Conservation (phyloP, 495 filamentous ascomycete species). For the Pseudevernia furfuracea region DNA sequence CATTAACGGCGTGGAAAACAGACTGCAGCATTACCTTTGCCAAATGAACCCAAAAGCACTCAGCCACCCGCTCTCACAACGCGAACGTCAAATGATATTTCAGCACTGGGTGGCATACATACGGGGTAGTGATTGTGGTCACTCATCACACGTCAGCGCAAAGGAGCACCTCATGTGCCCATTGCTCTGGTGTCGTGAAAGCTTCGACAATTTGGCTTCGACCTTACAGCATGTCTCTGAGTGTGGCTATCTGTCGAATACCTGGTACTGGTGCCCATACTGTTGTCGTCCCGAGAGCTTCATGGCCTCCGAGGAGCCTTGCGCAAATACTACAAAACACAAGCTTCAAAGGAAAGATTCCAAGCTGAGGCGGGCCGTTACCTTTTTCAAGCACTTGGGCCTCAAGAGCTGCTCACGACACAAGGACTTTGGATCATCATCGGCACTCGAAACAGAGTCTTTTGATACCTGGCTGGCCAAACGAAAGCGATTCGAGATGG, state of each 20-base stretch:
- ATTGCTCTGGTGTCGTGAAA: slow-evolving; percentile 19
- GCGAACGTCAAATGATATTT: slow-evolving; percentile 10
- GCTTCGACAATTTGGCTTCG: slow-evolving; percentile 5
- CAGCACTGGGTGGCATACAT: slow-evolving; percentile 17
- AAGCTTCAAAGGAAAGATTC: slow-evolving; percentile 11
- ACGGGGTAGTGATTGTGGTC: slow-evolving; percentile 1
- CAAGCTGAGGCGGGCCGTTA: slow-evolving; percentile 16
- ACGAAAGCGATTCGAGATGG: background rate
- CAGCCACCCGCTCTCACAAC: background rate
- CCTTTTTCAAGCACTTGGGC: slow-evolving; percentile 20
- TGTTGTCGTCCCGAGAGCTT: slow-evolving; percentile 14
- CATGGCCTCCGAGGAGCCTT: background rate
- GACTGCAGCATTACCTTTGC: background rate
- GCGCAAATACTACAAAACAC: background rate
- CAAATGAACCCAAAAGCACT: background rate
- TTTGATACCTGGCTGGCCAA: background rate
- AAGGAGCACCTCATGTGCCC: slow-evolving; percentile 13
- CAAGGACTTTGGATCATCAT: background rate
- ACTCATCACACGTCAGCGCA: background rate
- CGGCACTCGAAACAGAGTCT: background rate
- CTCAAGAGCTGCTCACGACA: background rate
- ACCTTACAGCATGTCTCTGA: slow-evolving; percentile 9
- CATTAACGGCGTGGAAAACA: background rate
- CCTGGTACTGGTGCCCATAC: slow-evolving; percentile 19
- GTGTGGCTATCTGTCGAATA: slow-evolving; percentile 13